These are phyloP conservation scores for Linum tenue DNA, from an alignment of 345 rosid species.

Conservation along the genomic window DNA sequence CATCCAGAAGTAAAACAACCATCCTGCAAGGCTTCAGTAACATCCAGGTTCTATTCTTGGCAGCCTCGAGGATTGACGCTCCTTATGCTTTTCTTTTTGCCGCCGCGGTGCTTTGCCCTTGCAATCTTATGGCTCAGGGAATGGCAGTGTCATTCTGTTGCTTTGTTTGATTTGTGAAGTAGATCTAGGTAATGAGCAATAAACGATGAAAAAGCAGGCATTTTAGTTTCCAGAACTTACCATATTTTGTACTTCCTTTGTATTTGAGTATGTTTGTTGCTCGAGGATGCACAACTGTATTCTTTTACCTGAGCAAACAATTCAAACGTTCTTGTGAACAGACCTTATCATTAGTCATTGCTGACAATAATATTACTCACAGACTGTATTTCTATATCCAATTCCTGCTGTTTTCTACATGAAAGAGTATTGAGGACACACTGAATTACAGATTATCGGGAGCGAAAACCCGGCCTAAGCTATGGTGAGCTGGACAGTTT, in stretches of 20 bases:
- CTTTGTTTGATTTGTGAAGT: background rate
- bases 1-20: conserved; percentile 26
- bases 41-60: background rate
- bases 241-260: background rate
- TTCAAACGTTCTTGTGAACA: background rate
- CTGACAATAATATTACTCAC: too few relatives aligned
- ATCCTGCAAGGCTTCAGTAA: conserved; percentile 3
- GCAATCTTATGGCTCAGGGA: background rate
- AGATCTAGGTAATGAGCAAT: background rate
- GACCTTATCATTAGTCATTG: too few relatives aligned
- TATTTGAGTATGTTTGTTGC: background rate
- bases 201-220: background rate
- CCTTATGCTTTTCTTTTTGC: background rate
- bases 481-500: conserved; percentile 44
- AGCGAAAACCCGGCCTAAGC: conserved; percentile 16
- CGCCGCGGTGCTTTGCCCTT: background rate
- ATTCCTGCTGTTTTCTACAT: background rate
- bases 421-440: background rate
- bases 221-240: background rate
- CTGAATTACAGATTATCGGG: background rate
- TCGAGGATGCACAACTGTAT: background rate
- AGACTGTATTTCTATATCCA: too few relatives aligned
- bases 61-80: background rate
- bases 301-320: background rate
- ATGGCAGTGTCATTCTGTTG: background rate